phyloP scores from a whole-genome alignment of 345 rosid genomes.

The Populus davidiana region DNA sequence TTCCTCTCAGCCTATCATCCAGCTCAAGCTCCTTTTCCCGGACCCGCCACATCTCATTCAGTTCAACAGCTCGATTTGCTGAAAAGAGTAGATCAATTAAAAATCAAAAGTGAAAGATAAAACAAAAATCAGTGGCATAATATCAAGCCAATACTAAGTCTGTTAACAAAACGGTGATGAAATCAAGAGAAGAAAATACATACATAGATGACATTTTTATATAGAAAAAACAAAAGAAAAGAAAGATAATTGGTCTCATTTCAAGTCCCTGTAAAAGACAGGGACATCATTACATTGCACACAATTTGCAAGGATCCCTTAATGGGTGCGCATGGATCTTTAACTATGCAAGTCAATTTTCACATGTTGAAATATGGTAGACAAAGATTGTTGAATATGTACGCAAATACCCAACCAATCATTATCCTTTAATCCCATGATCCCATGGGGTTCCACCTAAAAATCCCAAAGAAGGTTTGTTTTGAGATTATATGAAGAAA shows the following conservation, averaged over 20 bases:
- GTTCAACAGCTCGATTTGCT: conserved; percentile 85
- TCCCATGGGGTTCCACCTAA: background rate
- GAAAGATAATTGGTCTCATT: background rate
- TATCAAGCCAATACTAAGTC: background rate
- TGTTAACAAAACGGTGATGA: background rate
- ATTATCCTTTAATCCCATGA: background rate
- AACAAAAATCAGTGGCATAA: background rate
- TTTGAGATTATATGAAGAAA: background rate
- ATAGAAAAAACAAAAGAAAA: background rate
- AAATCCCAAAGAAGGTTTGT: no score
- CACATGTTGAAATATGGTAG: background rate
- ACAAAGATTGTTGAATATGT: background rate
- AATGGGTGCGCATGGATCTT: background rate
- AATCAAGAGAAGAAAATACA: background rate
- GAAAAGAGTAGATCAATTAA: conserved; percentile 9
- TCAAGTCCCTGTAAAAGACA: background rate
- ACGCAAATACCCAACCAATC: background rate
- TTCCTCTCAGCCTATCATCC: conserved; percentile 41
- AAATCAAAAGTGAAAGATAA: background rate
- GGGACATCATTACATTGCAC: background rate
- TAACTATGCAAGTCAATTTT: background rate
- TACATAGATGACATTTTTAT: background rate
- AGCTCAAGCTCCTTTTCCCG: conserved; percentile 72
- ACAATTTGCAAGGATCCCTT: background rate
- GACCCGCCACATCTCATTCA: conserved; percentile 78